phyloP scores from a whole-genome alignment of 768 basidiomycete genomes.

The Coprinopsis strossmayeri region DNA sequence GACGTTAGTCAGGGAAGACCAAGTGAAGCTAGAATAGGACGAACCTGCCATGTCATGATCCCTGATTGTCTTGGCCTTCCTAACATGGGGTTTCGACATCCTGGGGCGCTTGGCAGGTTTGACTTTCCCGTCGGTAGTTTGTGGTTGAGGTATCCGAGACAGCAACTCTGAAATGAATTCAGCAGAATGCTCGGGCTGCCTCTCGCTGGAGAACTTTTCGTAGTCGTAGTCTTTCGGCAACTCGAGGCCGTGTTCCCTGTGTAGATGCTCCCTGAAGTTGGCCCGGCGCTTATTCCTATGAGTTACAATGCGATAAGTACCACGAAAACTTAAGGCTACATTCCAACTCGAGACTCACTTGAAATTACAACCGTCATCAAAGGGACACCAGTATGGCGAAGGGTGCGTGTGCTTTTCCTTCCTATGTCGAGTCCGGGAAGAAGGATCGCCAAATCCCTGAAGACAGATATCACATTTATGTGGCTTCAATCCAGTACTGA shows the following conservation, averaged over 20 bases:
- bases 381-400: conserved; percentile 40
- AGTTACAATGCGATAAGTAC: no score
- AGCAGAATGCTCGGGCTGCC: no score
- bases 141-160: no score
- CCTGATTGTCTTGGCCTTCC: no score
- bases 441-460: conserved; percentile 60
- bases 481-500: conserved; percentile 47
- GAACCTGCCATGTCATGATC: no score
- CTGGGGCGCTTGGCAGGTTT: no score
- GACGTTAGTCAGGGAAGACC: no score
- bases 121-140: no score
- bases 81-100: no score
- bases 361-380: conserved; percentile 38
- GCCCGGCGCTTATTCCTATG: not conserved
- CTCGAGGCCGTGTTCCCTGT: not conserved
- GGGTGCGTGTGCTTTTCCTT: conserved; percentile 47
- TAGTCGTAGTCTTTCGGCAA: not conserved
- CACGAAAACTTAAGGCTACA: no score
- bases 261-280: not conserved
- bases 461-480: conserved; percentile 37
- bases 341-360: conserved; percentile 29
- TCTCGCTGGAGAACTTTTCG: not conserved
- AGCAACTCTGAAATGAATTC: no score
- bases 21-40: no score
- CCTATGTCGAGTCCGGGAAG: conserved; percentile 59